Evolutionary conservation across 768 basidiomycete genomes (phyloP), one percentile per base, ranked within the genome.

Genomic region (Steccherinum ochraceum): DNA sequence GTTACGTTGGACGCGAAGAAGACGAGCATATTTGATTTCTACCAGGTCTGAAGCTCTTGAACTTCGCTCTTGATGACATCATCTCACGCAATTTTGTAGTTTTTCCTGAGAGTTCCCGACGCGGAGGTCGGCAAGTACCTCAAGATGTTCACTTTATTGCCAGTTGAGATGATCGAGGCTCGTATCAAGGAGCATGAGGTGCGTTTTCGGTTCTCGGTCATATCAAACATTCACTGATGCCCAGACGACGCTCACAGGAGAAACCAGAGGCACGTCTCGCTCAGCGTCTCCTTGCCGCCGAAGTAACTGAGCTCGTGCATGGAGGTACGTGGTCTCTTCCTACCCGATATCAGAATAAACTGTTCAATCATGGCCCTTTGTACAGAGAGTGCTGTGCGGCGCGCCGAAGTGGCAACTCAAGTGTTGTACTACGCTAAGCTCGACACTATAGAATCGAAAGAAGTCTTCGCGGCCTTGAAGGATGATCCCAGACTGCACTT

Each of bases 1-100:
- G 70, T 99, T 1, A 97, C 95, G 89, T 71, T 99, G 30, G 84
- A 96, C 63, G 70, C 78, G 23, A 61, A 69, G 12, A 65, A 89
- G 61, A 98, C 95, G 2, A 89, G 87, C 56, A 77, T 88, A 18
- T 89, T 89, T 58, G 94, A 97, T 56, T 93, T 99, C 61, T 98
- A 97, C 61, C 96, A 99, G 74, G 95, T 88, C 51, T 23, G 67
- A 61, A 11, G n/a, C 11, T 39, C n/a, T n/a, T 11, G 35, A 11
- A 11, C 35, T n/a, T 39, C 35, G 11, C n/a, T 11, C n/a, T 39
- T 39, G 35, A 11, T 39, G 11, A 11, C 35, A 39, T n/a, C 11
- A 39, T 39, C 51, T 48, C 18, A 50, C 5, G 12, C 12, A 24
- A 40, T 21, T 1, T 45, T 12, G 12, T 56, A 99, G 95, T 98